phyloP scores from a whole-genome alignment of 2,329 filamentous ascomycete species.

The Zopfia rhizophila region DNA sequence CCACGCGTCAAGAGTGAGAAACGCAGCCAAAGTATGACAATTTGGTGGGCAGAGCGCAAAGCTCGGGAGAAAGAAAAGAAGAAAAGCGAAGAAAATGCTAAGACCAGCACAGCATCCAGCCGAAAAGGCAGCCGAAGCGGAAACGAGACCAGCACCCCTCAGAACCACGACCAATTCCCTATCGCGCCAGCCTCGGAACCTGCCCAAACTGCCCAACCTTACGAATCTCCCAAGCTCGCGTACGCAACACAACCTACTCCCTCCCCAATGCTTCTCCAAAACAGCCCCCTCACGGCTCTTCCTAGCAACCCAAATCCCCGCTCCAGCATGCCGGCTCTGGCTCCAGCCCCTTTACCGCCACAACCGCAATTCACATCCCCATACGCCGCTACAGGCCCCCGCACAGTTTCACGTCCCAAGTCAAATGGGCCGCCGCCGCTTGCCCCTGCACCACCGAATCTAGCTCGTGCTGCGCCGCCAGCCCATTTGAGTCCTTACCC shows the following conservation, averaged over 20 bases:
- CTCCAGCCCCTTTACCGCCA: conserved; percentile 19
- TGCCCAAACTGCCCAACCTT: conserved; percentile 1
- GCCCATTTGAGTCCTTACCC: conserved; percentile 2
- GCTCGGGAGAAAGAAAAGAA: conserved; percentile 48
- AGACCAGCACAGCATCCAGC: conserved; percentile 26
- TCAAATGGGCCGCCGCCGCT: conserved; percentile 39
- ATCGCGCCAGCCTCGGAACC: background rate
- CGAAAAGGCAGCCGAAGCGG: conserved; percentile 3
- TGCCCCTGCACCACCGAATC: conserved; percentile 40
- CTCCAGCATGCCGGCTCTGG: conserved; percentile 20
- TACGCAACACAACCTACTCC: conserved; percentile 25
- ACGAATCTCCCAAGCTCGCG: too few species aligned
- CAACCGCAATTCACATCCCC: conserved; percentile 37
- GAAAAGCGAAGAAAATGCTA: conserved; percentile 28
- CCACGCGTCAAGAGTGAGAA: conserved; percentile 57
- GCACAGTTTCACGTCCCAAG: conserved; percentile 33
- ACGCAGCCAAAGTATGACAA: conserved; percentile 56
- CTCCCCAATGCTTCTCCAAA: conserved; percentile 38
- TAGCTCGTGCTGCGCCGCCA: too few species aligned
- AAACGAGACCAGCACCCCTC: background rate
- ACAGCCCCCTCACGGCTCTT: conserved; percentile 39
- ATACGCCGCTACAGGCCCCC: conserved; percentile 33
- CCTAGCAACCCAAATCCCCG: conserved; percentile 1
- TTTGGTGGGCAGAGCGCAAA: conserved; percentile 59
- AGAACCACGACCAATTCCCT: background rate